Evolutionary conservation across 1,139 yeast genomes (phyloP), one percentile per base, ranked within the genome.

Genomic region (Candida dubliniensis): DNA sequence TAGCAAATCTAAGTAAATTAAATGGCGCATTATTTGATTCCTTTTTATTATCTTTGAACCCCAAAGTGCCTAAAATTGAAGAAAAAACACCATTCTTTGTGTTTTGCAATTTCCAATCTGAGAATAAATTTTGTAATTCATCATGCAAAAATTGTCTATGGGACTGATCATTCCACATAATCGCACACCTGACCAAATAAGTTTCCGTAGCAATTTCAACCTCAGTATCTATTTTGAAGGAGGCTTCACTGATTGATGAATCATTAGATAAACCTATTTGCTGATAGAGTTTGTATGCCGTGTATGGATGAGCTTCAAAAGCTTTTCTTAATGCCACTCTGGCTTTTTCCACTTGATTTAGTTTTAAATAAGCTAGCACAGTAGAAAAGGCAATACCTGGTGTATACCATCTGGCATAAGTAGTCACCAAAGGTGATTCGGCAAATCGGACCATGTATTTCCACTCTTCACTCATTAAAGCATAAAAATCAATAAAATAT

Each of bases 401-500:
- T 1, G 93, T 84, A 34, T 69, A 67, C 95, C 95, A 85, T 52
- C 76, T 77, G 12, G 60, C 61, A 55, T 86, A 85, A 0, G 83
- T 71, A n/a, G 69, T 74, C 3, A 74, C 69, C 38, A 84, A 64
- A 2, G 85, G 76, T 4, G 87, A 78, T 27, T 76, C 58, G 0
- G 74, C 74, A 32, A 87, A 65, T 24, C 79, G 76, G 13, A 81
- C 69, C 52, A 89, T 60, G 61, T 80, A 89, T 44, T 77, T 70
- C 56, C 74, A 82, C 49, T 87, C 88, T 35, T 77, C 83, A 40
- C 88, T 74, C 66, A 82, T 70, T 8, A 87, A 68, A 5, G 93
- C 84, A 58, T 87, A 89, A 56, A 78, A 84, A 60, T 89, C 96
- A 53, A 89, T 82, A 61, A 88, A 86, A 56, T 84, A 83, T 50